These are phyloP conservation scores for Collybia nuda DNA, from an alignment of 768 basidiomycete genomes.

Conservation along the genomic window DNA sequence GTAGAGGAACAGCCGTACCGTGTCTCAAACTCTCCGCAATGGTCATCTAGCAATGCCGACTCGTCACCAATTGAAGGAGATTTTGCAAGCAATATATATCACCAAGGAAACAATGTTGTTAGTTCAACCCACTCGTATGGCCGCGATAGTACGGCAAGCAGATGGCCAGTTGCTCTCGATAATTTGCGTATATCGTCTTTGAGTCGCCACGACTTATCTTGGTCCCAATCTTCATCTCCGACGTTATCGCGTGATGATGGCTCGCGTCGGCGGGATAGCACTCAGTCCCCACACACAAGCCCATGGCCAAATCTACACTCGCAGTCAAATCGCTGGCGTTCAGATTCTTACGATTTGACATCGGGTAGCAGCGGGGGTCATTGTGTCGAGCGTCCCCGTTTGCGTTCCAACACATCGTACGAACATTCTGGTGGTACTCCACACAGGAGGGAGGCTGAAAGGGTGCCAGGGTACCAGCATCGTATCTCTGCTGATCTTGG, in stretches of 20 bases:
- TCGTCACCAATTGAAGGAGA: conserved; percentile 30
- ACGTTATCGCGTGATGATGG: conserved; percentile 22
- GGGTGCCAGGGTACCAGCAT: conserved; percentile 20
- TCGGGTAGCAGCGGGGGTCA: conserved; percentile 30
- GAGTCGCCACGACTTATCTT: conserved; percentile 18
- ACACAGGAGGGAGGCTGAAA: conserved; percentile 31
- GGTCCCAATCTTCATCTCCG: conserved; percentile 24
- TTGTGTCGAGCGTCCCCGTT: conserved; percentile 17
- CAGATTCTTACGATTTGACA: conserved; percentile 28
- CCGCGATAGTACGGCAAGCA: conserved; percentile 21
- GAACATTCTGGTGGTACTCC: conserved; percentile 21
- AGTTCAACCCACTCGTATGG: conserved; percentile 23
- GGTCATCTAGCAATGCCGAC: conserved; percentile 27
- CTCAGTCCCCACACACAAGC: conserved; percentile 24
- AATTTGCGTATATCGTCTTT: conserved; percentile 24
- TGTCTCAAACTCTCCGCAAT: conserved; percentile 36
- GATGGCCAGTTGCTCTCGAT: conserved; percentile 29
- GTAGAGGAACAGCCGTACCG: conserved; percentile 46
- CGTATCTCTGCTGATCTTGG: conserved; percentile 24
- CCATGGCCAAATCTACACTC: conserved; percentile 36
- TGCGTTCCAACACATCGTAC: conserved; percentile 37
- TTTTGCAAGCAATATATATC: conserved; percentile 31
- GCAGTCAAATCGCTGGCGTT: conserved; percentile 39
- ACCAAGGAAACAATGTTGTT: conserved; percentile 24
- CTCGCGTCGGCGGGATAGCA: conserved; percentile 31